Evolutionary conservation across 495 filamentous ascomycete genomes (phyloP).

Genomic region (Tuber umbilicatum): DNA sequence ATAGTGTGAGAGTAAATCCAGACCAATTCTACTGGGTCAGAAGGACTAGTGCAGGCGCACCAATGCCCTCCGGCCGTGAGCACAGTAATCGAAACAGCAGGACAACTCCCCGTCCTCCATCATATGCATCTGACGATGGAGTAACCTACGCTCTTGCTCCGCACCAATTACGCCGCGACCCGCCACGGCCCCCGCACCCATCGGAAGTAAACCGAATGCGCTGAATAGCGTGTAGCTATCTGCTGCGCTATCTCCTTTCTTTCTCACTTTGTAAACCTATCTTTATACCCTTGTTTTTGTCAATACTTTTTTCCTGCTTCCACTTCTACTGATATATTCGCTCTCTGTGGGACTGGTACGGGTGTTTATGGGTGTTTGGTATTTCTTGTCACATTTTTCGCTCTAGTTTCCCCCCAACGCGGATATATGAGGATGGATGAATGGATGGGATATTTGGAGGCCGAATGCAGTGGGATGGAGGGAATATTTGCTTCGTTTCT

Average conservation of each 20-base stretch:
- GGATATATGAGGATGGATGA: background rate
- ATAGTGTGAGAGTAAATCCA: conserved; percentile 58
- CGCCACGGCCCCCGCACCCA: conserved; percentile 48
- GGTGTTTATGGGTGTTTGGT: conserved; percentile 1
- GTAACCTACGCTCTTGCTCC: conserved; percentile 61
- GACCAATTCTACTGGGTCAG: conserved; percentile 73
- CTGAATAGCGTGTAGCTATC: background rate
- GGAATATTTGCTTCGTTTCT: background rate
- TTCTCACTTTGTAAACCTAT: background rate
- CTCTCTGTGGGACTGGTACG: background rate
- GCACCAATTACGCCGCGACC: conserved; percentile 45
- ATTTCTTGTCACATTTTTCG: background rate
- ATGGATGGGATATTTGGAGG: background rate
- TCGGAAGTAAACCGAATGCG: conserved; percentile 42
- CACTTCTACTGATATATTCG: background rate
- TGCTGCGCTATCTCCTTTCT: background rate
- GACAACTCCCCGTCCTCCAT: conserved; percentile 53
- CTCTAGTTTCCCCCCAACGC: background rate
- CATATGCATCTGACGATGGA: conserved; percentile 65
- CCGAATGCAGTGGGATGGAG: background rate
- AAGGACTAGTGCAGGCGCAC: conserved; percentile 43
- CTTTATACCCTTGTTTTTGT: background rate
- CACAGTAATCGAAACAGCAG: conserved; percentile 26
- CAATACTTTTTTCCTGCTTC: background rate
- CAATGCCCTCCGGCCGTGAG: conserved; percentile 34